phyloP scores from a whole-genome alignment of 2,329 filamentous ascomycete genomes.

The Cladophialophora carrionii region DNA sequence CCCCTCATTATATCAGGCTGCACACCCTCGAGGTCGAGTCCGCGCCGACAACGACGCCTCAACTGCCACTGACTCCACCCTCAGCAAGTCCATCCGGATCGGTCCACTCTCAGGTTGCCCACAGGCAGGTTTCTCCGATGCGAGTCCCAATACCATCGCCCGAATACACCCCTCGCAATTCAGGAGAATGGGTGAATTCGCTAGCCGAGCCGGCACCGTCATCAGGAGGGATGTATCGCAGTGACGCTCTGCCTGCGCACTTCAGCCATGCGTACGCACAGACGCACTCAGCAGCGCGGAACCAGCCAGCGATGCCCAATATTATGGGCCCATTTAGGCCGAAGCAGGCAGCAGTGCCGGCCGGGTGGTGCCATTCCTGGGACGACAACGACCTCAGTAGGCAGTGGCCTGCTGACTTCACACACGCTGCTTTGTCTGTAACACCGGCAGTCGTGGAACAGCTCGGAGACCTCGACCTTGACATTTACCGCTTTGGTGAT shows the following conservation, averaged over 20 bases:
- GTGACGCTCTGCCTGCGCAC: background rate
- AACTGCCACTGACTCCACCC: constrained; percentile 14
- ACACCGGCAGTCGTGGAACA: constrained; percentile 22
- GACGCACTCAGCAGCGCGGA: background rate
- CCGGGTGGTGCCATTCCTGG: constrained; percentile 11
- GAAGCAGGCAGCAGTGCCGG: background rate
- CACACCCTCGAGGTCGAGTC: background rate
- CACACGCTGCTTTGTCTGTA: constrained; percentile 14
- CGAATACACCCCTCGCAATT: constrained; percentile 17
- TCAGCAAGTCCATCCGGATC: constrained; percentile 15
- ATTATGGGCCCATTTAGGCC: constrained; percentile 18
- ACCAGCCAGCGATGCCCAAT: constrained; percentile 18
- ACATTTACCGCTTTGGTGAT: constrained; percentile 16
- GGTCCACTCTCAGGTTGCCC: constrained; percentile 5
- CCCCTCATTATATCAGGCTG: constrained; percentile 27
- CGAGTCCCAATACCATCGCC: constrained; percentile 19
- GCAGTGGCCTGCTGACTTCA: constrained; percentile 21
- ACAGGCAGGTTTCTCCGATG: constrained; percentile 16
- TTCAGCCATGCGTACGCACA: background rate
- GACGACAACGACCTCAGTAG: constrained; percentile 10
- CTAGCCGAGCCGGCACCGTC: background rate
- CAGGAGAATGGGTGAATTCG: constrained; percentile 1
- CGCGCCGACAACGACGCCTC: background rate
- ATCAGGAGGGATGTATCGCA: background rate
- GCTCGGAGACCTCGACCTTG: constrained; percentile 18